Base-by-base conservation (phyloP, 208 protist species). In the Borovskyia barvae region DNA sequence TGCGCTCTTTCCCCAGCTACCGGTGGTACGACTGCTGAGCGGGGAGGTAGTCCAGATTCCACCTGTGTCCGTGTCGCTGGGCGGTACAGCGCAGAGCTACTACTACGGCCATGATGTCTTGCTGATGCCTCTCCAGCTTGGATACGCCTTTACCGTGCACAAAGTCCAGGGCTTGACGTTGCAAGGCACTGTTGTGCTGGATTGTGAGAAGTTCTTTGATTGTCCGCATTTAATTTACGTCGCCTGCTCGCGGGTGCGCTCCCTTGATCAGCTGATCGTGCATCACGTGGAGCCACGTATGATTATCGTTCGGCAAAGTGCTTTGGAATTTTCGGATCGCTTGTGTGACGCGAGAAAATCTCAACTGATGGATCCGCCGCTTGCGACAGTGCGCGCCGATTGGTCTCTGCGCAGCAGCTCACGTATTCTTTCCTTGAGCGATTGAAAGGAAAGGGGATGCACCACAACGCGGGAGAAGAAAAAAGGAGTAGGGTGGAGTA, bases 81-180 rank as follows among this genome's bases (percentile, higher is more conserved):
- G 87, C 9, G 91, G 91, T 30, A 86, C 75, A 2, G 72, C 80
- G 39, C 53, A 70, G 35, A 92, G 79, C 11, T 88, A 82, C 63
- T 97, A 80, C 72, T 97, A 93, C 74, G 80, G 75, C 14, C 83
- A 92, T 45, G 87, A 91, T 29, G 75, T 94, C 12, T 75, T 77
- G 60, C 54, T 73, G 11, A 49, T 96, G 22, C 91, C 91, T 22
- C 55, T 97, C 29, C 84, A 93, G 69, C 75, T 97, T 33, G 91
- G 84, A 24, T 97, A 94, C 59, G 85, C 63, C 54, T 97, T 97
- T 63, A 97, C 91, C 3, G 88, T 97, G 35, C 91, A 97, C 75
- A 97, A 97, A 72, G 91, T 94, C 39, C 91, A 97, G 61, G 91
- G 91, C 5, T 66, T 97, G 24, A 95, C 87, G 12, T 59, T 97